Base-by-base conservation (phyloP, 306 rosid genomes). In the Benincasa hispida region DNA sequence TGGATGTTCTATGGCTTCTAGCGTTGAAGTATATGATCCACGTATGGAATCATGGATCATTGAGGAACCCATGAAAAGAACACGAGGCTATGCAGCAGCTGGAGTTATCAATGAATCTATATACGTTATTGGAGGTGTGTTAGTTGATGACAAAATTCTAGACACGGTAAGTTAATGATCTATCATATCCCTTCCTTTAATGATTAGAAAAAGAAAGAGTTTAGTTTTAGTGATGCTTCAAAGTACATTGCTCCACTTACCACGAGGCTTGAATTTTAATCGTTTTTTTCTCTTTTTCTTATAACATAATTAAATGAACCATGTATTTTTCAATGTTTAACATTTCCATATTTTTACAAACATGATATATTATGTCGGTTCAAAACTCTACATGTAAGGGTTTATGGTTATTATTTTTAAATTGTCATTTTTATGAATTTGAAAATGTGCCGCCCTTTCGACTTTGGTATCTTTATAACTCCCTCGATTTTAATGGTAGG, bases 71-170 rank as follows among this genome's bases (percentile, higher is more conserved):
- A 82, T 85, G 87, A 84, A 83, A 47, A 74, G 78, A 50, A 22
- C 77, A 6, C 63, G 86, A 39, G 88, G 89, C 58, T 84, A 80
- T 84, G 80, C 76, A n/a, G 91, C 82, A 19, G 96, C 97, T 63
- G 90, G 84, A 11, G 92, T 84, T 27, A 81, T 91, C 55, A 76
- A 87, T 8, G 91, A 87, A 3, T 81, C 93, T 10, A 89, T 93
- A 50, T 85, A 63, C 63, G 80, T 84, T 51, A 80, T 93, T 50
- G 98, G 97, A 57, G 98, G 97, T 47, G 76, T 88, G 57, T 80
- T 76, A 75, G 76, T 6, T 32, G 84, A 59, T 13, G 78, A 79
- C 12, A 75, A 17, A 65, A 61, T 89, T 54, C 82, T 84, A 62
- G 87, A 88, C 10, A 78, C 74, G 0, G 93, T 89, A 79, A 82